A percentile compares a stretch with the other conserved stretches of the same genome.
Evolutionary conservation across 2,329 filamentous ascomycete genomes (phyloP).

Genomic region (Alternaria sp.): DNA sequence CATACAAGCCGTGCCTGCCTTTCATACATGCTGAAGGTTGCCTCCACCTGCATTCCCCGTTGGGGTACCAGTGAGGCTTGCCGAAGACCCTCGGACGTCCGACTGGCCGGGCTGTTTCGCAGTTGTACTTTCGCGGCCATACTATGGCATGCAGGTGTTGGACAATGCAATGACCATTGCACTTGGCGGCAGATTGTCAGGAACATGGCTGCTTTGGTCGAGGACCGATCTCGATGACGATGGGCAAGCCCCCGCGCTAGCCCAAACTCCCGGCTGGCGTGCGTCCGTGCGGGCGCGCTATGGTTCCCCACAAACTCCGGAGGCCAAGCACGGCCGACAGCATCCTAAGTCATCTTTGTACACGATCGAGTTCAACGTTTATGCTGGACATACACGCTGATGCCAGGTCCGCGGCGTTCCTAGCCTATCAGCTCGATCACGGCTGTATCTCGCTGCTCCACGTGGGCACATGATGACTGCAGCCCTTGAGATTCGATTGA

Average conservation of each 20-base stretch:
- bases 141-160: not conserved
- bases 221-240: conserved; percentile 22
- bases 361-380: conserved; percentile 12
- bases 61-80: conserved; percentile 27
- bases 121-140: conserved; percentile 8
- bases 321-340: conserved; percentile 24
- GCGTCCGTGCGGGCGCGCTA: conserved; percentile 16
- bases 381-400: conserved; percentile 8
- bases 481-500: not conserved
- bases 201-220: conserved; percentile 11
- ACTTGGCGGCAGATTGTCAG: conserved; percentile 18
- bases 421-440: not conserved
- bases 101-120: conserved; percentile 11
- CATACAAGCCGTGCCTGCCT: conserved; percentile 3
- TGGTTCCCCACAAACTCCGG: conserved; percentile 44
- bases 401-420: conserved; percentile 1
- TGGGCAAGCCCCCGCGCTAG: not conserved
- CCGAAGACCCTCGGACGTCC: conserved; percentile 29
- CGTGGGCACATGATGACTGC: conserved; percentile 7
- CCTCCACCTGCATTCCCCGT: conserved; percentile 16
- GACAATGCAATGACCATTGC: conserved; percentile 19
- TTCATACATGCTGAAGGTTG: conserved; percentile 22
- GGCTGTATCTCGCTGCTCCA: conserved; percentile 2
- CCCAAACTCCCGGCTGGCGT: conserved; percentile 15
- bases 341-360: conserved; percentile 11